Conservation (phyloP, 352 stramenopile genomes). For the Phytophthora pluvialis region DNA sequence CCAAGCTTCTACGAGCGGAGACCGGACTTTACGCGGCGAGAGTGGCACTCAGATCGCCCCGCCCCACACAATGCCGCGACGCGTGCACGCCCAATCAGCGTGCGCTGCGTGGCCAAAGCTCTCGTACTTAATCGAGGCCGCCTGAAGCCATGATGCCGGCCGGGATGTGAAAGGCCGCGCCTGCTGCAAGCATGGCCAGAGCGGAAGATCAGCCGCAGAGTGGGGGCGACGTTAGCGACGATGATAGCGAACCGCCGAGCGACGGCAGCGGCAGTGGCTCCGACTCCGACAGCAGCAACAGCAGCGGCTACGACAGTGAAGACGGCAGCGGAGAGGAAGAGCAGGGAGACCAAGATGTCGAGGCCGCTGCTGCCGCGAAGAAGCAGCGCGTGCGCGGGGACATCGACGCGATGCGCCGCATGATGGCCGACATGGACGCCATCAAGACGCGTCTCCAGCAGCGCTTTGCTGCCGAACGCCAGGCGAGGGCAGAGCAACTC, state of each 20-base stretch:
- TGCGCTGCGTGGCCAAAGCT: slow-evolving; percentile 34
- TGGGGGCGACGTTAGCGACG: slow-evolving; percentile 10
- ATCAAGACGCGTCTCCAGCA: slow-evolving; percentile 64
- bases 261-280: slow-evolving; percentile 18
- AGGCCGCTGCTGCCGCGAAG: slow-evolving; percentile 31
- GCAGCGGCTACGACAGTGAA: slow-evolving; percentile 11
- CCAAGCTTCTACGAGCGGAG: slow-evolving; percentile 24
- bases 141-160: slow-evolving; percentile 27
- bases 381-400: slow-evolving; percentile 44
- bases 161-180: slow-evolving; percentile 24
- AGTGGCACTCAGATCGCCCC: slow-evolving; percentile 16
- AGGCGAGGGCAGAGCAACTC: slow-evolving; percentile 20
- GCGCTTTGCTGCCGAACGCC: slow-evolving; percentile 37
- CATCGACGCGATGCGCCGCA: slow-evolving; percentile 50
- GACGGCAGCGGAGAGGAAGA: slow-evolving; percentile 24
- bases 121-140: slow-evolving; percentile 33
- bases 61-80: slow-evolving; percentile 25
- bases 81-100: slow-evolving; percentile 35
- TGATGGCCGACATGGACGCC: slow-evolving; percentile 69
- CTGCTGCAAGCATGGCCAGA: slow-evolving; percentile 22
- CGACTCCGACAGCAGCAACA: slow-evolving; percentile 13
- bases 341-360: slow-evolving; percentile 19
- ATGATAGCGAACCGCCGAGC: slow-evolving; percentile 2
- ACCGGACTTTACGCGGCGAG: slow-evolving; percentile 20
- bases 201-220: slow-evolving; percentile 14